Evolutionary conservation across 768 basidiomycete genomes (phyloP), one percentile per base, ranked within the genome.

Genomic region (Stropharia rugosoannulata): DNA sequence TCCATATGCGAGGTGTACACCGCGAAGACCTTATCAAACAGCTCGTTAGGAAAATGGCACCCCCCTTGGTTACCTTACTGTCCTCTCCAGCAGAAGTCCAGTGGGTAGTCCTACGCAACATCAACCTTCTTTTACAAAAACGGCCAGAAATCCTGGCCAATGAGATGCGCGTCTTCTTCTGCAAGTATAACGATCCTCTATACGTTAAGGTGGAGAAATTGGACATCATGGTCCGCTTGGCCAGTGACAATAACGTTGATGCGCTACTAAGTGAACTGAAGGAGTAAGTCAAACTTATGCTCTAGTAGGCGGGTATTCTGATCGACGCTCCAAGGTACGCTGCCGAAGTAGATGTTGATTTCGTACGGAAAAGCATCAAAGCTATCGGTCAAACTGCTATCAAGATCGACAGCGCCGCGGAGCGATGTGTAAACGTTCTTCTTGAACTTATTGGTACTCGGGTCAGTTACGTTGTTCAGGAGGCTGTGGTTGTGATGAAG

Each of bases 101-200:
- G 72, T 99, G 96, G 95, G 96, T 98, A 48, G 94, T 95, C 0
- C 76, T 99, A 50, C 85, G 97, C 27, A 98, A 98, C 67, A 94
- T 98, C 76, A 98, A 98, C 65, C 84, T 99, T 27, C 80, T 99
- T 25, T 84, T 99, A 2, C 96, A 99, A 72, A 96, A 96, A 66
- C 87, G 93, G 4, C 74, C 93, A 2, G 94, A 95, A 59, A 80
- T 97, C 56, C 82, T 99, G 8, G 84, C 89, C 6, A 97, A 91
- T 71, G 96, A 99, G 71, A 95, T 99, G 93, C 83, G 95, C 43
- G 97, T 99, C 16, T 99, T 99, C 71, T 99, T 98, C 79, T 98
- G 96, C 85, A 99, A 99, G 72, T 98, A 99, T 75, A 98, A 98
- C 66, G 96, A 99, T 66, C 96, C 96, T 5, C 75, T 96, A n/a